Evolutionary conservation across 768 basidiomycete species (phyloP).

Genomic region (Tylopilus plumbeoviolaceoides): DNA sequence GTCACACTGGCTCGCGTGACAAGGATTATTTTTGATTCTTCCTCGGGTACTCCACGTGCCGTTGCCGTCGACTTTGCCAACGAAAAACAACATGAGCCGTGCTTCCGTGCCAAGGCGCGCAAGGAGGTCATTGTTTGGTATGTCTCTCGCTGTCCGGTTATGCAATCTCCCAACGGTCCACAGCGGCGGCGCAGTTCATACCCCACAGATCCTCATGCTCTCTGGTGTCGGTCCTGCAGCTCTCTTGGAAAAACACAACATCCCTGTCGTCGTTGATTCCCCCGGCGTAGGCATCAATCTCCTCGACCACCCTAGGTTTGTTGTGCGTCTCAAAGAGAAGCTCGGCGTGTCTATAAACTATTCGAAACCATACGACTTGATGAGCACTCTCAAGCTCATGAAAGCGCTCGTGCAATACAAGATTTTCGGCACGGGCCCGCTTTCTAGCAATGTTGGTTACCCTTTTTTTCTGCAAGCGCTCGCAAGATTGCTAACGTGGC

Average conservation of each 20-base stretch:
- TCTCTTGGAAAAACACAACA: conserved; percentile 47
- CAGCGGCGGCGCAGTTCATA: conserved; percentile 61
- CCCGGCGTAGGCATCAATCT: conserved; percentile 75
- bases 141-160: conserved; percentile 11
- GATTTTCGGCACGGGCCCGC: conserved; percentile 43
- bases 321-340: conserved; percentile 51
- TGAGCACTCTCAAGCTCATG: conserved; percentile 24
- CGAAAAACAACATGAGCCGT: conserved; percentile 17
- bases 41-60: conserved; percentile 40
- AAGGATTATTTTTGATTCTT: conserved; percentile 50
- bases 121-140: conserved; percentile 64
- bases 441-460: conserved; percentile 49
- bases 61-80: conserved; percentile 59
- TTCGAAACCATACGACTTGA: conserved; percentile 26
- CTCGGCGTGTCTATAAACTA: conserved; percentile 40
- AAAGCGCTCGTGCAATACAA: conserved; percentile 39
- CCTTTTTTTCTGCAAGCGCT: background rate
- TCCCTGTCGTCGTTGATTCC: conserved; percentile 57
- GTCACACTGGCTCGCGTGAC: conserved; percentile 54
- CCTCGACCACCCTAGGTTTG: conserved; percentile 61
- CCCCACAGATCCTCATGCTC: conserved; percentile 65
- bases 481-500: background rate
- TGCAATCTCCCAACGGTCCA: background rate
- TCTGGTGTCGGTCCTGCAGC: conserved; percentile 72
- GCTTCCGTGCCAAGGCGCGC: conserved; percentile 44